Conservation (phyloP, 179 eudicot genomes). For the Beta lomatogona region DNA sequence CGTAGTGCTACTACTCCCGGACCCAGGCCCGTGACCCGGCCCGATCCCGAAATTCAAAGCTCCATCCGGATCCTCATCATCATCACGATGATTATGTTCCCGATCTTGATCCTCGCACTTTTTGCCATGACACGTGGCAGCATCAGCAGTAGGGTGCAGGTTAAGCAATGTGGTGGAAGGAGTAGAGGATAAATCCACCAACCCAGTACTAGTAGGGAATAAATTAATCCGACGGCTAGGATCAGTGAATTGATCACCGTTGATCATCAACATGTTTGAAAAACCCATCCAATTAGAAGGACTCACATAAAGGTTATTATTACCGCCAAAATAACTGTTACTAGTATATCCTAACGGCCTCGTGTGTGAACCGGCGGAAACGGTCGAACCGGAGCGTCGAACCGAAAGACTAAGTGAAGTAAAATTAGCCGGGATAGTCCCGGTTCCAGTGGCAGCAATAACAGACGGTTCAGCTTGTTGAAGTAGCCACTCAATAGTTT, state of each 20-base stretch:
- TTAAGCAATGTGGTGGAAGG: conserved; percentile 28
- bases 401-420: conserved; percentile 46
- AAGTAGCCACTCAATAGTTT: conserved; percentile 62
- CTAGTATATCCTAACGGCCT: conserved; percentile 11
- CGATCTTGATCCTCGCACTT: neutral
- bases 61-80: neutral
- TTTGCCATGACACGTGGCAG: conserved; percentile 27
- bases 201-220: conserved; percentile 24
- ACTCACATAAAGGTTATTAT: conserved; percentile 14
- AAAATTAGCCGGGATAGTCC: conserved; percentile 58
- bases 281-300: conserved; percentile 29
- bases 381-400: conserved; percentile 51
- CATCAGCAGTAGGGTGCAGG: conserved; percentile 17
- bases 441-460: conserved; percentile 66
- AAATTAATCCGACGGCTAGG: conserved; percentile 29
- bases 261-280: conserved; percentile 33
- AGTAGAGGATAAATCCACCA: conserved; percentile 33
- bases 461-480: conserved; percentile 65
- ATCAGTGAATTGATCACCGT: conserved; percentile 21
- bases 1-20: conserved; percentile 17
- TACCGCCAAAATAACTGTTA: neutral
- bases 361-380: conserved; percentile 41
- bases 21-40: conserved; percentile 23
- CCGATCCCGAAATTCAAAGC: conserved; percentile 11
- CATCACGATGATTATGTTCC: too few species aligned